Evolutionary conservation across 2,329 filamentous ascomycete species (phyloP), one percentile per base, ranked within the genome.

Genomic region (Alternaria viburni): DNA sequence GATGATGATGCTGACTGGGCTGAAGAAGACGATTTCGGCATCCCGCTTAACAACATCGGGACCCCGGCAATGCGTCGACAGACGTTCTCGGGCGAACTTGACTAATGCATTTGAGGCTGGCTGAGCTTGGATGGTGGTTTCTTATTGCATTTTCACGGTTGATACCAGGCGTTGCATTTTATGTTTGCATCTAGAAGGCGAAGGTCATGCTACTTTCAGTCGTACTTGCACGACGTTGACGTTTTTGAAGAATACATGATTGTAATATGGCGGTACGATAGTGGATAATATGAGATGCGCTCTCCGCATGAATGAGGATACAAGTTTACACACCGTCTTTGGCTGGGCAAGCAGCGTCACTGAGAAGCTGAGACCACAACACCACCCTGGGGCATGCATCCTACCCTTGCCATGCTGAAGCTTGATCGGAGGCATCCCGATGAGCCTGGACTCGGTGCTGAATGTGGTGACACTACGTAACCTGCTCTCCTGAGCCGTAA

Each of bases 21-120:
- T n/a, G 85, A 84, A 32, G 87, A 87, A 67, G 87, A 90, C 66
- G 87, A 89, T 64, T 87, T 83, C 74, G 86, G 85, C 2, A 83
- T 86, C 57, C 83, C 83, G 10, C 72, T 86, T 32, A 67, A 65
- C 23, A 77, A 74, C 54, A 58, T 78, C 19, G 69, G 74, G 36
- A 68, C 70, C 25, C 66, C 73, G 50, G 60, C 61, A 13, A 30
- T 69, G 11, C 69, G 67, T 45, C 69, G 73, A 61, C 69, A 69
- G 50, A 67, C 66, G 11, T 70, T 69, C 50, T 69, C 70, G 45
- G 67, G 70, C 19, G 75, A 77, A 28, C 28, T 77, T 54, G 75
- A 77, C 57, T 76, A 59, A 74, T 36, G n/a, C 32, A 58, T 21
- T 58, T 32, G 50, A 49, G 61, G 46, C 28, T 62, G 46, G 45